phyloP scores from a whole-genome alignment of 306 rosid species.

The Quercus dentata region DNA sequence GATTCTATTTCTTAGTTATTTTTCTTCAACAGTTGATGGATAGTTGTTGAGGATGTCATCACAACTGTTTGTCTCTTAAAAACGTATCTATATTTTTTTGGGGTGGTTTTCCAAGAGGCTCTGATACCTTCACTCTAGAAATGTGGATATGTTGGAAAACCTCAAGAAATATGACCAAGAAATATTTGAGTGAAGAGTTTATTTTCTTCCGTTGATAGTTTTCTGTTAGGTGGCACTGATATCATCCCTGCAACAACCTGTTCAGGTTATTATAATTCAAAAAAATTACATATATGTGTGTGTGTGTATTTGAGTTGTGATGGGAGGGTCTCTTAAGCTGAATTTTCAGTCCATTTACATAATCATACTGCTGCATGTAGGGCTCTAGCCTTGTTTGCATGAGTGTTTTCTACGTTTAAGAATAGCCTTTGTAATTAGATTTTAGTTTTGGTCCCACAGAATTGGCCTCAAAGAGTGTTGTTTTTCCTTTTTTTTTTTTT shows the following conservation, averaged over 20 bases:
- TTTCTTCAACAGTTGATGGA: background rate
- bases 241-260: background rate
- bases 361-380: background rate
- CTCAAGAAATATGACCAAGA: background rate
- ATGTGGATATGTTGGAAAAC: background rate
- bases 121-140: background rate
- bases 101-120: background rate
- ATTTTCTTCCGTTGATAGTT: background rate
- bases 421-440: background rate
- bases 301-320: background rate
- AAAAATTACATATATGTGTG: too few relatives aligned
- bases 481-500: background rate
- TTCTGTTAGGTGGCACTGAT: background rate
- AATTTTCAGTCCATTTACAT: background rate
- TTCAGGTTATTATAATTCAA: background rate
- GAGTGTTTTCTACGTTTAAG: background rate
- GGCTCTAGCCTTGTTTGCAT: background rate
- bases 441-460: background rate
- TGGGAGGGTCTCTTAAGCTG: background rate
- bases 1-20: background rate
- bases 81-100: background rate
- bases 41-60: background rate
- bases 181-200: background rate
- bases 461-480: background rate
- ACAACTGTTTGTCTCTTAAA: background rate